These are phyloP conservation scores for Craterostigma plantagineum DNA, from an alignment of 257 asterid species.

Conservation along the genomic window DNA sequence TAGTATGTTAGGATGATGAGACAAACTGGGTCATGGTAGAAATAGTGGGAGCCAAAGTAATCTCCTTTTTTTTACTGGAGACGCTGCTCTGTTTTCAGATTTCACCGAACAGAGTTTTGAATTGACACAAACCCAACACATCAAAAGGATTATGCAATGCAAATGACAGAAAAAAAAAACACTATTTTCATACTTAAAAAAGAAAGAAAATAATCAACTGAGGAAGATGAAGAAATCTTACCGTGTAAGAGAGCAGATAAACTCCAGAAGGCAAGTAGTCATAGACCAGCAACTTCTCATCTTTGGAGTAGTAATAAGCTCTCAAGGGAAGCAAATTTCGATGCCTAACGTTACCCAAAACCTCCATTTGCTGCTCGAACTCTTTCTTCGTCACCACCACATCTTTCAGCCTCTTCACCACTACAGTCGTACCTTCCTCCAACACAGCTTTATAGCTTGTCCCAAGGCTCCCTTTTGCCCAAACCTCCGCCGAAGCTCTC, in stretches of 20 bases:
- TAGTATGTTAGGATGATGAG: no score
- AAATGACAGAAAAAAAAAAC: neutral
- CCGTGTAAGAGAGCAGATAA: constrained; percentile 95
- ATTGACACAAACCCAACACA: no score
- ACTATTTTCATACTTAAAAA: neutral
- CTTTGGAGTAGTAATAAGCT: constrained; percentile 74
- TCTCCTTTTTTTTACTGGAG: no score
- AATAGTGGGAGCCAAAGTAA: no score
- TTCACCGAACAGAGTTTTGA: no score
- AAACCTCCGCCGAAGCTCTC: constrained; percentile 90
- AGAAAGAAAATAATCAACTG: neutral
- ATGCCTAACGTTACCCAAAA: constrained; percentile 61
- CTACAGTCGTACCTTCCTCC: constrained; percentile 53
- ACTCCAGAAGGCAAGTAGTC: constrained; percentile 79
- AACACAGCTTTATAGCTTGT: constrained; percentile 76
- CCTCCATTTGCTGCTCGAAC: constrained; percentile 93
- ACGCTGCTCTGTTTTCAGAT: no score
- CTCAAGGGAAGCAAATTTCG: constrained; percentile 62
- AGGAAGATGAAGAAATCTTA: constrained; percentile 8
- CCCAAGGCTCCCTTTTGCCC: constrained; percentile 87
- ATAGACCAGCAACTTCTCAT: constrained; percentile 73
- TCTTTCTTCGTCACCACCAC: constrained; percentile 50
- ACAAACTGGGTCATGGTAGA: no score
- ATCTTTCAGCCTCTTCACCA: constrained; percentile 84
- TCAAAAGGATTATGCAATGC: no score